Evolutionary conservation across 1,139 yeast species (phyloP).

Genomic region (Zygosaccharomyces sapae): DNA sequence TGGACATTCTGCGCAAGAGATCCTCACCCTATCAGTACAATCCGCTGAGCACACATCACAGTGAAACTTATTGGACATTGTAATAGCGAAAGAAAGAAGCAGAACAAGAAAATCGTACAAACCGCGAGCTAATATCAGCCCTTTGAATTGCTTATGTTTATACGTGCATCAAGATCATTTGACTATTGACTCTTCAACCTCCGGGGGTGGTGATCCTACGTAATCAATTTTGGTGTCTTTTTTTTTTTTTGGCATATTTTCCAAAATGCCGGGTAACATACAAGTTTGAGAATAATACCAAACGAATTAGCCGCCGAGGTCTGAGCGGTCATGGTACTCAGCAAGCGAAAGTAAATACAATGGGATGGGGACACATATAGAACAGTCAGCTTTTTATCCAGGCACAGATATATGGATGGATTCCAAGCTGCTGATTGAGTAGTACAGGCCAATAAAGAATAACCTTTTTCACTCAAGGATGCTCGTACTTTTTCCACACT

Average conservation of each 20-base stretch:
- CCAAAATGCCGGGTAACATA: background rate
- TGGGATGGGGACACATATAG: no score
- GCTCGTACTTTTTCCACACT: no score
- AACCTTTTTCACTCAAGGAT: no score
- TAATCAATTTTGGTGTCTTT: background rate
- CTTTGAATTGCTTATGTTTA: background rate
- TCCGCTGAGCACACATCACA: constrained; percentile 95
- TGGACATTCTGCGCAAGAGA: constrained; percentile 85
- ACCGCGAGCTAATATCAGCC: background rate
- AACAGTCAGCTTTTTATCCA: no score
- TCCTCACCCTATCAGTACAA: constrained; percentile 85
- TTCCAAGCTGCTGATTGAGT: no score
- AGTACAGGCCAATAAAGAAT: no score
- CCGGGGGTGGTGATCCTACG: background rate
- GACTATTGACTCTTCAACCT: background rate
- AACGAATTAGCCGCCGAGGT: background rate
- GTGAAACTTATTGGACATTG: constrained; percentile 57
- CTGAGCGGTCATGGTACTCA: no score
- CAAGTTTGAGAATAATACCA: background rate
- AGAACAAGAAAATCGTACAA: no score
- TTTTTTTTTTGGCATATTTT: background rate
- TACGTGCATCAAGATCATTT: background rate
- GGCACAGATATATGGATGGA: no score
- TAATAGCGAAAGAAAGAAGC: background rate
- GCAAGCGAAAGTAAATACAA: no score